These are phyloP conservation scores for Boletellus emodensis DNA, from an alignment of 768 basidiomycete genomes.

Conservation along the genomic window DNA sequence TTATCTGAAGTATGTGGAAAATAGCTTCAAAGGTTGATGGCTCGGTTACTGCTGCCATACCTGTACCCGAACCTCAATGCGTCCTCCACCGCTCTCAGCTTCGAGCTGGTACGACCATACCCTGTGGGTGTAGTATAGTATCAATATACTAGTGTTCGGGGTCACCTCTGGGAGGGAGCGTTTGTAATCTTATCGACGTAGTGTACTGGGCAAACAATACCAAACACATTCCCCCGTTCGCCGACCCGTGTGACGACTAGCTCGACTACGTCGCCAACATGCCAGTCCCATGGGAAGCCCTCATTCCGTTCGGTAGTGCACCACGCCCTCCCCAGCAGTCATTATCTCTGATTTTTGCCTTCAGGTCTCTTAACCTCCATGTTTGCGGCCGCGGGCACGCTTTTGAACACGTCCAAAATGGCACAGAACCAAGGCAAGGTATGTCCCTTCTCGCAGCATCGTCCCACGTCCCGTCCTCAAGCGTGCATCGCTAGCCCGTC, in stretches of 20 bases:
- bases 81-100: slow-evolving; percentile 11
- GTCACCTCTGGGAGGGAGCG: too few relatives aligned
- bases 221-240: slow-evolving; percentile 15
- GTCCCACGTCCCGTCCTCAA: background rate
- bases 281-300: slow-evolving; percentile 97
- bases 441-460: background rate
- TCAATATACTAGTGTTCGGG: slow-evolving; percentile 10
- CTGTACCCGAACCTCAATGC: slow-evolving; percentile 27
- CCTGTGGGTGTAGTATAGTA: too few relatives aligned
- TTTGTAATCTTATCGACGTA: background rate
- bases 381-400: slow-evolving; percentile 89
- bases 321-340: accelerated
- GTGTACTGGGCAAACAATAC: slow-evolving; percentile 12
- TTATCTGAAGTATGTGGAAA: background rate
- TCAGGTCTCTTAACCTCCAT: slow-evolving; percentile 78
- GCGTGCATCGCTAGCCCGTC: slow-evolving; percentile 52
- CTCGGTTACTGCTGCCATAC: slow-evolving; percentile 7
- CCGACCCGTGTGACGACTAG: background rate
- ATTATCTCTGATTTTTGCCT: slow-evolving; percentile 3
- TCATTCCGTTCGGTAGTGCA: slow-evolving; percentile 84
- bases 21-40: slow-evolving; percentile 26
- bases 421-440: slow-evolving; percentile 93
- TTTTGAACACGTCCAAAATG: slow-evolving; percentile 72
- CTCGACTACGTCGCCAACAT: slow-evolving; percentile 40
- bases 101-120: slow-evolving; percentile 20